Evolutionary conservation across 2,329 filamentous ascomycete species (phyloP).

Genomic region (Aspergillus ustus): DNA sequence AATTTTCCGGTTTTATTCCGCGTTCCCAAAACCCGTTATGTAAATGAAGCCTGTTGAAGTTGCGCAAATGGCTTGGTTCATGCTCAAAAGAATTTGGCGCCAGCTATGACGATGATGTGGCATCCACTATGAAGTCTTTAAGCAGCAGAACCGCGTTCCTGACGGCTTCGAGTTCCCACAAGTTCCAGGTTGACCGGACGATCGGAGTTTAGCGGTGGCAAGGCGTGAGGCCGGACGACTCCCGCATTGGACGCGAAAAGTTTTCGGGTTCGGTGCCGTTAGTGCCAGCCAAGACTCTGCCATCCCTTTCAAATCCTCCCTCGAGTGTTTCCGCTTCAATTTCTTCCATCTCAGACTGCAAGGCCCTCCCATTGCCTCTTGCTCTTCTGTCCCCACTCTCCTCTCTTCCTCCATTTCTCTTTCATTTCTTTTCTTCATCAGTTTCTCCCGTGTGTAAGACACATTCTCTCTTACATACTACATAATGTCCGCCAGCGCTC

Average conservation of each 20-base stretch:
- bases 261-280: conserved; percentile 35
- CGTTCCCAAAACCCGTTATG: background rate
- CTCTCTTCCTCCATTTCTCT: conserved; percentile 17
- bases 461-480: conserved; percentile 22
- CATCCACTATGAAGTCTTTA: background rate
- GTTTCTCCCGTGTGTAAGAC: conserved; percentile 25
- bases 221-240: conserved; percentile 23
- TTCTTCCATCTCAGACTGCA: conserved; percentile 15
- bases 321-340: conserved; percentile 20
- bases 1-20: conserved; percentile 4
- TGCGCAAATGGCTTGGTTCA: background rate
- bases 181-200: conserved; percentile 21
- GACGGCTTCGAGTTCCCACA: background rate
- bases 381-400: conserved; percentile 25
- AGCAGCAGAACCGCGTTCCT: background rate
- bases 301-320: conserved; percentile 35
- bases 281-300: conserved; percentile 22
- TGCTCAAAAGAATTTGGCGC: background rate
- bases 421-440: conserved; percentile 21
- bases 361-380: conserved; percentile 21
- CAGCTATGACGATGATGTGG: conserved; percentile 8
- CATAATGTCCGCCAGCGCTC: conserved; percentile 51
- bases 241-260: conserved; percentile 38
- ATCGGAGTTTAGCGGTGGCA: conserved; percentile 28
- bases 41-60: background rate